Conservation (phyloP, 495 filamentous ascomycete species). For the Baudoinia panamericana region DNA sequence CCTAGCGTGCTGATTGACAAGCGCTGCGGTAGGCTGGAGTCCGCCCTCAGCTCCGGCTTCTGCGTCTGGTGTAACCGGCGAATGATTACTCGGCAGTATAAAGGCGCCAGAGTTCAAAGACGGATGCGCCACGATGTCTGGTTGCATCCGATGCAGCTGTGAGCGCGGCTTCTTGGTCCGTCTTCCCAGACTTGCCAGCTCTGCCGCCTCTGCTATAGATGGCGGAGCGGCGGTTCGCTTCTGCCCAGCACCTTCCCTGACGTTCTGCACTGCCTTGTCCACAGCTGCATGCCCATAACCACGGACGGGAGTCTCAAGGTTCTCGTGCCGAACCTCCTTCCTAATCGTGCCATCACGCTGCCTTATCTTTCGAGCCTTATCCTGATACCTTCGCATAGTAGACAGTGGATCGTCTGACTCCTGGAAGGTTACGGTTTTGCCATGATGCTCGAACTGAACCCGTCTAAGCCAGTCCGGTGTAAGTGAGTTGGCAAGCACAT, state of each 20-base stretch:
- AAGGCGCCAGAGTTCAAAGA: constrained; percentile 5
- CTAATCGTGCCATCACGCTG: constrained; percentile 12
- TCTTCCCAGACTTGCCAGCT: constrained; percentile 33
- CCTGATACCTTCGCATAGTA: constrained; percentile 29
- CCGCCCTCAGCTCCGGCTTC: not conserved
- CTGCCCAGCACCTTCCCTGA: constrained; percentile 1
- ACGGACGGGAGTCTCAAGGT: constrained; percentile 1
- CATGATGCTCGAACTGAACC: constrained; percentile 59
- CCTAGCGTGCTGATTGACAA: too few relatives aligned
- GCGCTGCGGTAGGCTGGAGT: not conserved
- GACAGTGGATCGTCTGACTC: constrained; percentile 50
- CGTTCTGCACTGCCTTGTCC: not conserved
- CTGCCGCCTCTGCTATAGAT: constrained; percentile 46
- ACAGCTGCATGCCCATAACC: not conserved
- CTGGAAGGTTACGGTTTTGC: constrained; percentile 48
- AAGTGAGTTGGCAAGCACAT: constrained; percentile 68
- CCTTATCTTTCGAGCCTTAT: constrained; percentile 6
- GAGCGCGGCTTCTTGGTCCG: constrained; percentile 28
- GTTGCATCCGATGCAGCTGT: constrained; percentile 3
- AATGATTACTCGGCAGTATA: not conserved
- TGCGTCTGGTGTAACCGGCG: constrained; percentile 15
- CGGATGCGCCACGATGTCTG: constrained; percentile 6
- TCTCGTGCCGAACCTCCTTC: constrained; percentile 1
- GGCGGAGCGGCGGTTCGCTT: constrained; percentile 45
- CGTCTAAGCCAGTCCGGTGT: constrained; percentile 64